Evolutionary conservation across 2,329 filamentous ascomycete species (phyloP).

Genomic region (Aspergillus sp.): DNA sequence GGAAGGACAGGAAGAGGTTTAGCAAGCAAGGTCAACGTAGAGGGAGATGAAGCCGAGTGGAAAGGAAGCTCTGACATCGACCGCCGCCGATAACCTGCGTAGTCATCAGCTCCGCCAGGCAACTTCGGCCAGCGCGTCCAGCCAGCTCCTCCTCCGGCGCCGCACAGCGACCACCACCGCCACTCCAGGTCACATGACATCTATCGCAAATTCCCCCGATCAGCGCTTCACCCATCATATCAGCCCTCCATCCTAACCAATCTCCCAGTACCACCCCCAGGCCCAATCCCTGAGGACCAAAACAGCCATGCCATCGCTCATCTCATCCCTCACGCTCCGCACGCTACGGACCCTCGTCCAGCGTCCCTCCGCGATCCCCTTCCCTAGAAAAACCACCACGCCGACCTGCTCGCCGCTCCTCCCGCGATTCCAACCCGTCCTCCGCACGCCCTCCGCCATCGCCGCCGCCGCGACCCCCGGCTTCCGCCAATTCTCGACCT

Average conservation of each 20-base stretch:
- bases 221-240: slow-evolving; percentile 8
- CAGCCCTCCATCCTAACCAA: neutral
- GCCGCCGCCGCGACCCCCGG: slow-evolving; percentile 18
- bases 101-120: slow-evolving; percentile 12
- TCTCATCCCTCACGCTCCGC: slow-evolving; percentile 35
- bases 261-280: neutral
- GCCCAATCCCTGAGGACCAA: too few species aligned
- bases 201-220: slow-evolving; percentile 15
- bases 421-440: slow-evolving; percentile 28
- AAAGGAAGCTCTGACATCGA: slow-evolving; percentile 10
- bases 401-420: slow-evolving; percentile 13
- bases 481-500: slow-evolving; percentile 56
- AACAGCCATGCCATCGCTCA: slow-evolving; percentile 32
- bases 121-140: slow-evolving; percentile 31
- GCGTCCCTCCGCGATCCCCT: slow-evolving; percentile 22
- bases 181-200: slow-evolving; percentile 24
- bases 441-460: slow-evolving; percentile 29
- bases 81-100: neutral
- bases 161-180: slow-evolving; percentile 26
- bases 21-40: neutral
- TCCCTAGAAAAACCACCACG: slow-evolving; percentile 23
- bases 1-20: neutral
- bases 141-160: slow-evolving; percentile 30
- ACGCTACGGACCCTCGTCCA: slow-evolving; percentile 34
- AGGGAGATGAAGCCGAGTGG: slow-evolving; percentile 14